Evolutionary conservation across 2,329 filamentous ascomycete genomes (phyloP), one percentile per base, ranked within the genome.

Genomic region (Aspergillus phoenicis): DNA sequence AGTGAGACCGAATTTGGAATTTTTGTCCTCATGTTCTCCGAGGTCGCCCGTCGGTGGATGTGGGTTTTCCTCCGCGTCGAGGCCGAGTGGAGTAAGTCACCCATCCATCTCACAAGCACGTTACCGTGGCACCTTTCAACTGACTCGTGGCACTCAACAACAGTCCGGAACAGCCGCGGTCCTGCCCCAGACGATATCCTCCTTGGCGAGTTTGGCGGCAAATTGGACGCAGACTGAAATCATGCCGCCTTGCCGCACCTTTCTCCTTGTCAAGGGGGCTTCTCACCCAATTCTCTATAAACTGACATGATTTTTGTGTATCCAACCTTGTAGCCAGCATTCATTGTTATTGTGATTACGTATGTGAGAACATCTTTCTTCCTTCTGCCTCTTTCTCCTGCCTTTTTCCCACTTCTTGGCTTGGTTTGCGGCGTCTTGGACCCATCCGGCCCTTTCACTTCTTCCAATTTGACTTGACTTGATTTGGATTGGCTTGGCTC

Each of bases 41-140:
- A 99, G 79, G 90, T 98, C 17, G 83, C 91, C 49, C 85, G 95
- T 52, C 85, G 95, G 60, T 98, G 94, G 93, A 85, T 98, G 62
- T 99, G 95, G 95, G 92, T 97, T 60, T 98, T 97, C 78, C 91
- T 98, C 78, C 86, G 95, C 8, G 89, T 96, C 43, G 95, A 99
- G 82, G 93, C 92, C 22, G 95, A 99, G 80, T 97, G 91, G 90
- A 85, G 91, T 77, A 82, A 87, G 78, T 78, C 53, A 38, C 20
- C 49, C 53, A 38, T 47, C 20, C 49, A 22, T 45, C 24, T 13
- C 24, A n/a, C 24, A 11, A 56, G 26, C 53, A 47, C 53, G 53
- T 56, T 56, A 28, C 43, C 17, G 43, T 30, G 39, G 17, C 57
- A 60, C 54, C 53, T 64, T 73, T 73, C 33, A 45, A 71, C 47